These are phyloP conservation scores for Hypoxylon intermedium DNA, from an alignment of 495 filamentous ascomycete species.

Conservation along the genomic window DNA sequence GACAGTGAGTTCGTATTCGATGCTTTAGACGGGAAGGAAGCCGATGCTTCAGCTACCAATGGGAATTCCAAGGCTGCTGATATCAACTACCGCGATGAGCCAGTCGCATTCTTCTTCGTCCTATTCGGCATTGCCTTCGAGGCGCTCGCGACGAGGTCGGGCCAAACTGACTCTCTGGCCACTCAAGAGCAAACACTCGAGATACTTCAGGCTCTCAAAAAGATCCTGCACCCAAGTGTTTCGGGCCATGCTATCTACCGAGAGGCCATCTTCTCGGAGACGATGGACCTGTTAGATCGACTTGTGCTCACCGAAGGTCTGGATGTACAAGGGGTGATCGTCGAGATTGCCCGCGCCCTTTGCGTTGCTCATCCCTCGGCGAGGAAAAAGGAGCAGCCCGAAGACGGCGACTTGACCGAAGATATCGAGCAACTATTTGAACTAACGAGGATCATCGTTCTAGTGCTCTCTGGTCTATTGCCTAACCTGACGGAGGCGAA, in stretches of 20 bases:
- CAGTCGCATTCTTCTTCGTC: slow-evolving; percentile 98
- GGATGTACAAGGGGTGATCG: slow-evolving; percentile 88
- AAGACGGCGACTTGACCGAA: slow-evolving; percentile 81
- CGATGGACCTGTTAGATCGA: slow-evolving; percentile 94
- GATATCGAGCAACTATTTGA: slow-evolving; percentile 99
- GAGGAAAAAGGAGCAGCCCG: slow-evolving; percentile 67
- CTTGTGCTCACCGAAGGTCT: slow-evolving; percentile 88
- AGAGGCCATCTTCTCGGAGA: slow-evolving; percentile 94
- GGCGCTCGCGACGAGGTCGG: slow-evolving; percentile 81
- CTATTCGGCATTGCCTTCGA: slow-evolving; percentile 97
- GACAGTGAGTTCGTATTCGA: slow-evolving; percentile 98
- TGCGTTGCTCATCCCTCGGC: slow-evolving; percentile 91
- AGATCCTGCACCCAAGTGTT: slow-evolving; percentile 93
- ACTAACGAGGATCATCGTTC: slow-evolving; percentile 90
- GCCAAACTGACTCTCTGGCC: slow-evolving; percentile 69
- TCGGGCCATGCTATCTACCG: slow-evolving; percentile 96
- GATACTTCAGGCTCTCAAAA: slow-evolving; percentile 89
- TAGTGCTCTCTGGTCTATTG: slow-evolving; percentile 84
- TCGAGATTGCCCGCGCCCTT: slow-evolving; percentile 88
- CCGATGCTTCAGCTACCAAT: slow-evolving; percentile 57
- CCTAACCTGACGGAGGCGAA: slow-evolving; percentile 84
- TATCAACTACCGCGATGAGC: slow-evolving; percentile 98
- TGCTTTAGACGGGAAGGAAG: slow-evolving; percentile 86
- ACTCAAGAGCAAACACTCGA: slow-evolving; percentile 83
- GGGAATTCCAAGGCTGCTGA: slow-evolving; percentile 64